These are phyloP conservation scores for Verbascum thapsus DNA, from an alignment of 257 asterid species.

Conservation along the genomic window DNA sequence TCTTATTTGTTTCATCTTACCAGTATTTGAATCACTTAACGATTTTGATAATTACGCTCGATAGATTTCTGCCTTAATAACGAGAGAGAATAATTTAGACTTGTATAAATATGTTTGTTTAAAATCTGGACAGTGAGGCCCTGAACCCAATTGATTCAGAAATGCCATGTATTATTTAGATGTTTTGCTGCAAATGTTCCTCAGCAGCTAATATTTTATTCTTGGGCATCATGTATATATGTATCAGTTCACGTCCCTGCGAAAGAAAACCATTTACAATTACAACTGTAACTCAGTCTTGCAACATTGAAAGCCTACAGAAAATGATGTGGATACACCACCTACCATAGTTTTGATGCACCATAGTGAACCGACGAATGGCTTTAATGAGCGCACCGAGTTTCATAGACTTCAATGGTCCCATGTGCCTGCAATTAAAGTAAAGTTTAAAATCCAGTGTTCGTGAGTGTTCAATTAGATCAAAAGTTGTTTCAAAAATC, in stretches of 20 bases:
- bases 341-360: conserved; percentile 77
- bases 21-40: too few relatives aligned
- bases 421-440: conserved; percentile 57
- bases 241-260: conserved; percentile 37
- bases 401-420: conserved; percentile 64
- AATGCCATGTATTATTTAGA: neutral
- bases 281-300: neutral
- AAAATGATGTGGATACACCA: conserved; percentile 19
- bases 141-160: conserved; percentile 11
- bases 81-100: neutral
- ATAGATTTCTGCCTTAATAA: too few relatives aligned
- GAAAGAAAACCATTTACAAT: neutral
- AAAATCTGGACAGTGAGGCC: neutral
- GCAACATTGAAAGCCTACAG: neutral
- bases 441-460: neutral
- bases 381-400: conserved; percentile 77
- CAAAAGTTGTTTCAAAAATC: neutral
- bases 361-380: conserved; percentile 70
- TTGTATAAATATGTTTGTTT: conserved; percentile 6
- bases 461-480: neutral
- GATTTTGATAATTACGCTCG: too few relatives aligned
- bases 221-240: conserved; percentile 14
- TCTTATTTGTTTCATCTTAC: too few relatives aligned
- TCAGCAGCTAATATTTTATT: conserved; percentile 24
- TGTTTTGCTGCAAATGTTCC: conserved; percentile 10